phyloP scores from a whole-genome alignment of 345 rosid genomes.

The Moringa oleifera region DNA sequence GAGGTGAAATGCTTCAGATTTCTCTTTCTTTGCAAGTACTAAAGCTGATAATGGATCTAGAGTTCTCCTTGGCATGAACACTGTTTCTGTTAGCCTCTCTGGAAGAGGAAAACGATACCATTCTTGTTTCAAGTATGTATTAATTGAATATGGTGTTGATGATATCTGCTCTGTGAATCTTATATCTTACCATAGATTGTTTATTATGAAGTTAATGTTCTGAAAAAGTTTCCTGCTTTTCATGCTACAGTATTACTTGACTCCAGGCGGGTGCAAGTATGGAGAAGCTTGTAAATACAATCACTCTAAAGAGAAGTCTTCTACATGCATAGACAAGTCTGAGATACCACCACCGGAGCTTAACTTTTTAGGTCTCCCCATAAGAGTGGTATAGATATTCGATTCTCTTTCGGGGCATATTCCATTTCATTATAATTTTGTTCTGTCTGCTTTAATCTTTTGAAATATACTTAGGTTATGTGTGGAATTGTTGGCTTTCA shows the following conservation, averaged over 20 bases:
- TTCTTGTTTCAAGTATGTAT: conserved; percentile 1
- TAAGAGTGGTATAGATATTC: conserved; percentile 24
- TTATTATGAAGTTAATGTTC: no score
- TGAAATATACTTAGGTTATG: no score
- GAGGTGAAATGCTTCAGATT: no score
- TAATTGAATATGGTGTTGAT: not conserved
- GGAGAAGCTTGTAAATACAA: conserved; percentile 39
- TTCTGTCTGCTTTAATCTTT: no score
- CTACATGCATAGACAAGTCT: conserved; percentile 13
- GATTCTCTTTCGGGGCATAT: not conserved
- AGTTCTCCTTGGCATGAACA: no score
- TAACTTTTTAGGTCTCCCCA: conserved; percentile 45
- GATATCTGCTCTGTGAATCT: no score
- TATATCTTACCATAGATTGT: no score
- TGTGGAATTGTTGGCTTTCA: no score
- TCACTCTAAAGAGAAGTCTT: conserved; percentile 24
- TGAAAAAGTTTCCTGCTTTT: not conserved
- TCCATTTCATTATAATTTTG: no score
- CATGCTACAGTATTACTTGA: conserved; percentile 32
- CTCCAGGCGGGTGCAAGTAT: conserved; percentile 48
- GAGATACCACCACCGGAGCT: conserved; percentile 20
- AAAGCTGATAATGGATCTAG: no score
- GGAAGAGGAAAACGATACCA: not conserved
- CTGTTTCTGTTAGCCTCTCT: no score
- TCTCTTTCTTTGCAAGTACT: no score